These are phyloP conservation scores for Haplosporangium sp. DNA, from an alignment of 371 early-diverging fungal genomes.

Conservation along the genomic window DNA sequence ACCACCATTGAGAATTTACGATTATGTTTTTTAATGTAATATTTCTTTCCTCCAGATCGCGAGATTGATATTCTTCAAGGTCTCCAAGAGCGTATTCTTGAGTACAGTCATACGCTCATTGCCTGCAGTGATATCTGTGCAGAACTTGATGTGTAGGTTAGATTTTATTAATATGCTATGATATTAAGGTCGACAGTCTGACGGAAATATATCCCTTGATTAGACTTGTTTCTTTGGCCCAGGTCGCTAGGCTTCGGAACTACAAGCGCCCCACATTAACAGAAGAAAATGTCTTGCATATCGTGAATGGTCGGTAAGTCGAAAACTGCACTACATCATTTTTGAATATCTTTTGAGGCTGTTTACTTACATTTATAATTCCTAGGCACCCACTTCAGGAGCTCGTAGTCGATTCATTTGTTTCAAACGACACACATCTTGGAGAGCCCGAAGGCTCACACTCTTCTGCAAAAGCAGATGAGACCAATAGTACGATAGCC, in stretches of 20 bases:
- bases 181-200: no score
- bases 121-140: constrained; percentile 61
- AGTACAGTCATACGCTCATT: constrained; percentile 55
- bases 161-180: no score
- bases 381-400: constrained; percentile 82
- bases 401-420: constrained; percentile 70
- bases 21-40: not conserved
- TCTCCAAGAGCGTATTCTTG: constrained; percentile 67
- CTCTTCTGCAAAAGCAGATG: not conserved
- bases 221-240: constrained; percentile 72
- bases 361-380: not conserved
- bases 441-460: constrained; percentile 42
- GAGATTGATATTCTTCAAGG: constrained; percentile 81
- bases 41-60: constrained; percentile 58
- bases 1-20: not conserved
- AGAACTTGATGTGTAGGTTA: constrained; percentile 78
- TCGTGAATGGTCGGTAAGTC: constrained; percentile 72
- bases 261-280: constrained; percentile 73
- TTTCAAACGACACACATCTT: constrained; percentile 71
- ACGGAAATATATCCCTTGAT: not conserved
- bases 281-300: constrained; percentile 61
- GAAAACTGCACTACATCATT: no score
- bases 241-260: constrained; percentile 66
- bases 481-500: not conserved
- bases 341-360: not conserved